A percentile compares a stretch with the other conserved stretches of the same genome.
phyloP scores from a whole-genome alignment of 2,329 filamentous ascomycete genomes.

The Sporothrix protearum region DNA sequence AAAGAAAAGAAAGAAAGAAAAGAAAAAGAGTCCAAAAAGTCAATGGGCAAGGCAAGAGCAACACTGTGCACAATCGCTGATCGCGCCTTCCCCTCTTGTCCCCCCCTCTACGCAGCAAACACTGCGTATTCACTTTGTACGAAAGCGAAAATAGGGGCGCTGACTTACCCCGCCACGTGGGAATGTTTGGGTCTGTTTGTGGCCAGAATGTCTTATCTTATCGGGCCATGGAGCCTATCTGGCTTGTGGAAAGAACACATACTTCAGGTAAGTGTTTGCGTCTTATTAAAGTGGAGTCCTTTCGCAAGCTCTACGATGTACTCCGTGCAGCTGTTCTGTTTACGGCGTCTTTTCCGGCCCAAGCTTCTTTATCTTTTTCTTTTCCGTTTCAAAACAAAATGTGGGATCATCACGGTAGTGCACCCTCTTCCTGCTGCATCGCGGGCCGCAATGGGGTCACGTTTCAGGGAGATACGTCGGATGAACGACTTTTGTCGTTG shows the following conservation, averaged over 20 bases:
- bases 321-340: too few relatives aligned
- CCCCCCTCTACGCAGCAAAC: too few relatives aligned
- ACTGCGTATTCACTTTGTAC: not conserved
- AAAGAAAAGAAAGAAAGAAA: not conserved
- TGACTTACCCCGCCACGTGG: slow-evolving; percentile 20
- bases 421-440: not conserved
- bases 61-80: not conserved
- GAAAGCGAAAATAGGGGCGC: not conserved
- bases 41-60: slow-evolving; percentile 5
- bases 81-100: not conserved
- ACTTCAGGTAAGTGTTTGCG: slow-evolving; percentile 1
- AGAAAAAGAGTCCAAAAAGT: not conserved
- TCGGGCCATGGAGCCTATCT: not conserved
- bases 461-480: not conserved
- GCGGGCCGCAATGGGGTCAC: slow-evolving; percentile 10
- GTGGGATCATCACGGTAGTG: slow-evolving; percentile 9
- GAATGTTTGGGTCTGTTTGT: slow-evolving; percentile 4
- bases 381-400: slow-evolving; percentile 8
- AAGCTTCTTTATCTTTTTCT: not conserved
- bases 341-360: not conserved
- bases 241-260: not conserved
- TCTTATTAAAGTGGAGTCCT: not conserved
- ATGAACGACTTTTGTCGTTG: not conserved
- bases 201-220: slow-evolving; percentile 17
- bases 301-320: too few relatives aligned